Conservation (phyloP, 805 yeast genomes). For the Candida palmyrensis region DNA sequence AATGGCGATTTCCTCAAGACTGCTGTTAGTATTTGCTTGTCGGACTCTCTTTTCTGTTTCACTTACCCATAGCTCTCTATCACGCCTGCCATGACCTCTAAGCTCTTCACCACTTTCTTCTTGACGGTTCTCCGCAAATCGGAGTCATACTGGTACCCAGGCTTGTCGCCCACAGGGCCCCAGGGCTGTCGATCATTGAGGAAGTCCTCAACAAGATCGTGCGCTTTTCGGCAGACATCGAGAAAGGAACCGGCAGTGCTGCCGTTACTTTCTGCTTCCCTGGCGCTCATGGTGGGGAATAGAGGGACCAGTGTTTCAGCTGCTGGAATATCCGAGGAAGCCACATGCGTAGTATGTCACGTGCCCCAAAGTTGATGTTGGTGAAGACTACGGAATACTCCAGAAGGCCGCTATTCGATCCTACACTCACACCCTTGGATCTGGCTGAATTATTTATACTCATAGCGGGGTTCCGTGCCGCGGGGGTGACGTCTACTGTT, state of each 20-base stretch:
- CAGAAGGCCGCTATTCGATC: too few relatives aligned
- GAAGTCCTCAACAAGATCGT: constrained; percentile 25
- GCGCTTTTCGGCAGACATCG: constrained; percentile 25
- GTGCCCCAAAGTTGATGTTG: too few relatives aligned
- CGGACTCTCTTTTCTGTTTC: neutral
- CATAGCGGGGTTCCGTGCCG: too few relatives aligned
- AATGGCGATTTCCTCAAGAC: constrained; percentile 56
- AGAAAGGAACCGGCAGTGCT: neutral
- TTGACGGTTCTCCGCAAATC: constrained; percentile 20
- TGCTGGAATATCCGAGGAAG: too few relatives aligned
- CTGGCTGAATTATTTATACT: too few relatives aligned
- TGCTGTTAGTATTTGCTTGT: constrained; percentile 8
- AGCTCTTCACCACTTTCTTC: constrained; percentile 20
- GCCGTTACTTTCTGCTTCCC: too few relatives aligned
- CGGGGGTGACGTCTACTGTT: too few relatives aligned
- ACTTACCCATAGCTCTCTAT: constrained; percentile 30
- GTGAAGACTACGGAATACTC: too few relatives aligned
- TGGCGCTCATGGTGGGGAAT: too few relatives aligned
- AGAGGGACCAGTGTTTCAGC: too few relatives aligned
- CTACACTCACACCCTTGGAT: too few relatives aligned
- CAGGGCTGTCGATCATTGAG: constrained; percentile 24
- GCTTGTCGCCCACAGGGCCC: constrained; percentile 13
- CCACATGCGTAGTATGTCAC: too few relatives aligned
- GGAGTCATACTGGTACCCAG: constrained; percentile 16
- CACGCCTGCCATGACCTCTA: constrained; percentile 22